Percentiles rank a stretch among this genome's conserved stretches.
These are phyloP conservation scores for Berkeleyomyces basicola DNA, from an alignment of 2,329 filamentous ascomycete genomes.

Conservation along the genomic window DNA sequence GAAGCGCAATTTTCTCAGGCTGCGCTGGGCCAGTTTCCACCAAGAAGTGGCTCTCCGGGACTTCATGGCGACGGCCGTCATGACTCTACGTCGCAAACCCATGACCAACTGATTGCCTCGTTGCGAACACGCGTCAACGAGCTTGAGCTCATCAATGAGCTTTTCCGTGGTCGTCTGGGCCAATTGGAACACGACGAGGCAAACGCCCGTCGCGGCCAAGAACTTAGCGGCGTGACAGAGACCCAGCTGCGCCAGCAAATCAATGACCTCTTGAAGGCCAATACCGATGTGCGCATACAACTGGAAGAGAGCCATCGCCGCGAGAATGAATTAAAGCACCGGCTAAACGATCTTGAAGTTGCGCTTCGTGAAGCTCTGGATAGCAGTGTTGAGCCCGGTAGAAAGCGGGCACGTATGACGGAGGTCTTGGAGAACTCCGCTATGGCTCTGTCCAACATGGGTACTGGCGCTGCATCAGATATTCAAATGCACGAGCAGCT, in stretches of 20 bases:
- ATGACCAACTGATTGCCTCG: conserved; percentile 62
- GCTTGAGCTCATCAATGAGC: conserved; percentile 82
- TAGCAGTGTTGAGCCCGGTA: conserved; percentile 16
- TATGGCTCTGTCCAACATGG: conserved; percentile 19
- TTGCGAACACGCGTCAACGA: conserved; percentile 94
- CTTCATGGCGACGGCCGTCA: conserved; percentile 44
- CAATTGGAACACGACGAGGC: conserved; percentile 66
- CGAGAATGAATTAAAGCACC: conserved; percentile 67
- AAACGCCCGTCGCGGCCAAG: conserved; percentile 43
- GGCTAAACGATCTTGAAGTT: conserved; percentile 62
- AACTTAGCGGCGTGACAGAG: conserved; percentile 39
- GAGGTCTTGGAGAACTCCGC: conserved; percentile 22
- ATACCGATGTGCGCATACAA: conserved; percentile 37
- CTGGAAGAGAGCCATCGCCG: conserved; percentile 62
- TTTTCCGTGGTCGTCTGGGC: conserved; percentile 59
- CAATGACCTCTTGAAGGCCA: conserved; percentile 26
- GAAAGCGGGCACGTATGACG: conserved; percentile 15
- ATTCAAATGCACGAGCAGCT: conserved; percentile 2
- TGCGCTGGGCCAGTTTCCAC: conserved; percentile 33
- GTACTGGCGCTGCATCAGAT: conserved; percentile 23
- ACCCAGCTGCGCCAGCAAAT: conserved; percentile 41
- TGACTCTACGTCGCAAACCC: conserved; percentile 52
- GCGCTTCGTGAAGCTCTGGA: conserved; percentile 26
- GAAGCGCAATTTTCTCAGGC: conserved; percentile 50
- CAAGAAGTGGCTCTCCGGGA: conserved; percentile 34